phyloP scores from a whole-genome alignment of 164 flowering plant species.

The Chloranthus sessilifolius region DNA sequence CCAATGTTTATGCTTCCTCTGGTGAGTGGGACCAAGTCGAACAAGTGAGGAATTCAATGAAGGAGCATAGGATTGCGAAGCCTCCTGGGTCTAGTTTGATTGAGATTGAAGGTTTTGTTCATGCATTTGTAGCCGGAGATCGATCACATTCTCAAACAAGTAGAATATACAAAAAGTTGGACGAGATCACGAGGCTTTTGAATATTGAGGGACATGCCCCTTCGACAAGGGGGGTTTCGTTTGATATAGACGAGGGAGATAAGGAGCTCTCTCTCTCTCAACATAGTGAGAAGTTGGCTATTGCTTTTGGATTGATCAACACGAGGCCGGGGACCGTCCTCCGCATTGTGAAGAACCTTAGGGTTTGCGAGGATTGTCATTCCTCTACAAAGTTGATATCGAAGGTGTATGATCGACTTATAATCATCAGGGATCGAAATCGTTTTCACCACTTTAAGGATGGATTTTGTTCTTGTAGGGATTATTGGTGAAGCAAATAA shows the following conservation, averaged over 20 bases:
- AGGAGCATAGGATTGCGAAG: conserved; percentile 22
- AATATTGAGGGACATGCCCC: conserved; percentile 18
- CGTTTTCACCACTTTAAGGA: conserved; percentile 29
- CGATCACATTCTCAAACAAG: conserved; percentile 13
- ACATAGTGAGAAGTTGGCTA: conserved; percentile 26
- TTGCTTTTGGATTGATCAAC: conserved; percentile 28
- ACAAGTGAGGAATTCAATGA: conserved; percentile 22
- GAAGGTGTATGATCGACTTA: conserved; percentile 19
- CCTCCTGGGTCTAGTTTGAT: conserved; percentile 24
- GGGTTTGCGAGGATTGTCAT: conserved; percentile 27
- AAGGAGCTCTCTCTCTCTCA: conserved; percentile 18
- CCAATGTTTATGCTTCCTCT: conserved; percentile 23
- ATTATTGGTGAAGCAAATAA: conserved; percentile 22
- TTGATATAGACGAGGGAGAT: conserved; percentile 25
- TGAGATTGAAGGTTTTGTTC: conserved; percentile 21
- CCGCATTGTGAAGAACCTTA: conserved; percentile 24
- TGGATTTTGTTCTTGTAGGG: conserved; percentile 25
- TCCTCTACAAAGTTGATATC: conserved; percentile 26
- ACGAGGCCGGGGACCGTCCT: conserved; percentile 15
- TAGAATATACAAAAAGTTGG: conserved; percentile 20
- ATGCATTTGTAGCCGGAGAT: conserved; percentile 26
- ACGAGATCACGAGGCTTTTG: conserved; percentile 20
- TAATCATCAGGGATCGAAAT: conserved; percentile 20
- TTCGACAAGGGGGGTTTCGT: conserved; percentile 11
- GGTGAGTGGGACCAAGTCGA: conserved; percentile 17